Evolutionary conservation across 441 rosid species (phyloP).

Genomic region (Sinapis alba): DNA sequence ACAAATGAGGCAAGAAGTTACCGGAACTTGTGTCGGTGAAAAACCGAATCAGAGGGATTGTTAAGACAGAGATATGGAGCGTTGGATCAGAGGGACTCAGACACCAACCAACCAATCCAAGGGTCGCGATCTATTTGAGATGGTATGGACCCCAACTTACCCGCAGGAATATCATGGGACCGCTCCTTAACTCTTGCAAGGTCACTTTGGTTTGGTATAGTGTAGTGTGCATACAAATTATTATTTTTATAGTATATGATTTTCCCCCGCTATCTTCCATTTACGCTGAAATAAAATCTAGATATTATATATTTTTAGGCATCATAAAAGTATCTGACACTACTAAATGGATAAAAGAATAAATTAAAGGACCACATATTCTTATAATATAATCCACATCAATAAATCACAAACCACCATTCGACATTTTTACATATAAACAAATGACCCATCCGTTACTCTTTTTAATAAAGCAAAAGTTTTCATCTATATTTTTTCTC

Average conservation of each 20-base stretch:
- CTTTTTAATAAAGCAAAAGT: too few relatives aligned
- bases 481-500: too few relatives aligned
- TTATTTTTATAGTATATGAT: background rate
- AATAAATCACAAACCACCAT: background rate
- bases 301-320: constrained; percentile 11
- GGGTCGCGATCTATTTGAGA: constrained; percentile 28
- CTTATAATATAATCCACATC: background rate
- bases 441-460: background rate
- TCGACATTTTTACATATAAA: background rate
- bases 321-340: constrained; percentile 17
- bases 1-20: constrained; percentile 13
- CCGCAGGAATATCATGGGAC: constrained; percentile 39
- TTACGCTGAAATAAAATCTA: background rate
- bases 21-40: constrained; percentile 36
- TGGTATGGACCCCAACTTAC: constrained; percentile 20
- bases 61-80: background rate
- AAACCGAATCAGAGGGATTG: constrained; percentile 21
- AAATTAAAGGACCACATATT: constrained; percentile 11
- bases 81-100: constrained; percentile 9
- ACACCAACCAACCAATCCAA: constrained; percentile 33
- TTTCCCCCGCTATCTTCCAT: background rate
- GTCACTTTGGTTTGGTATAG: constrained; percentile 24
- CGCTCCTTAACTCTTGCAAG: constrained; percentile 36
- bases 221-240: background rate
- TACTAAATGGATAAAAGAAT: background rate